Conservation (phyloP, 73 alveolate genomes). For the Uronychia binucleata region DNA sequence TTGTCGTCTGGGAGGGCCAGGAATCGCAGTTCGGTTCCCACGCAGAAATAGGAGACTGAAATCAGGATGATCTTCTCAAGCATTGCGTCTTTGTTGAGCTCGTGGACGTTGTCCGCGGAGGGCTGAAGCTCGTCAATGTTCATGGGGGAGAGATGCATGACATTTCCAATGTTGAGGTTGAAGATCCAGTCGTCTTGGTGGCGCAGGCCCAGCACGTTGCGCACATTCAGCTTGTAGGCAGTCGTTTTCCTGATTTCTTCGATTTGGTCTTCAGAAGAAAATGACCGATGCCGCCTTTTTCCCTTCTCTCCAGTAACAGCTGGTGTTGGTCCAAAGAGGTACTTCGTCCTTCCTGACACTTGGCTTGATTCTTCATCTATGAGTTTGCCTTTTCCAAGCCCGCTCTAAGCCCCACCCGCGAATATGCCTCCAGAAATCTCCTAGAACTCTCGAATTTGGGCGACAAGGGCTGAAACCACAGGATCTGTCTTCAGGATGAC, state of each 20-base stretch:
- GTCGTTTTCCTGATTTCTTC: slow-evolving; percentile 15
- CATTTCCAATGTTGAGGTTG: slow-evolving; percentile 43
- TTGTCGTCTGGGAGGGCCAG: slow-evolving; percentile 4
- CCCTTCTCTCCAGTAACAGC: neutral
- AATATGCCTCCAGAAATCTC: slow-evolving; percentile 2
- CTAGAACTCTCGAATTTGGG: slow-evolving; percentile 17
- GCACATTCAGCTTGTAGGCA: slow-evolving; percentile 30
- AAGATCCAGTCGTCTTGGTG: slow-evolving; percentile 55
- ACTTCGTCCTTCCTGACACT: neutral
- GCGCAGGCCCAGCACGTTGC: slow-evolving; percentile 29
- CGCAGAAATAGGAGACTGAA: slow-evolving; percentile 39
- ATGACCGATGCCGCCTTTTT: slow-evolving; percentile 23
- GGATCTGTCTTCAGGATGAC: slow-evolving; percentile 32
- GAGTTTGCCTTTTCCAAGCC: neutral
- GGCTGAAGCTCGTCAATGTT: slow-evolving; percentile 37
- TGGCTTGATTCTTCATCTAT: neutral
- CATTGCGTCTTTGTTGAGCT: slow-evolving; percentile 42
- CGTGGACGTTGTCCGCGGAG: slow-evolving; percentile 20
- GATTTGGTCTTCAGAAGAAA: slow-evolving; percentile 25
- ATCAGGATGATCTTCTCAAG: slow-evolving; percentile 41
- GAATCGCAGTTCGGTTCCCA: slow-evolving; percentile 37
- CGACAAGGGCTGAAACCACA: slow-evolving; percentile 14
- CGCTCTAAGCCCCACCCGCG: neutral
- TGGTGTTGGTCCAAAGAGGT: neutral
- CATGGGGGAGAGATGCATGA: slow-evolving; percentile 48